Evolutionary conservation across 306 rosid species (phyloP), one percentile per base, ranked within the genome.

Genomic region (Glycine tomentella): DNA sequence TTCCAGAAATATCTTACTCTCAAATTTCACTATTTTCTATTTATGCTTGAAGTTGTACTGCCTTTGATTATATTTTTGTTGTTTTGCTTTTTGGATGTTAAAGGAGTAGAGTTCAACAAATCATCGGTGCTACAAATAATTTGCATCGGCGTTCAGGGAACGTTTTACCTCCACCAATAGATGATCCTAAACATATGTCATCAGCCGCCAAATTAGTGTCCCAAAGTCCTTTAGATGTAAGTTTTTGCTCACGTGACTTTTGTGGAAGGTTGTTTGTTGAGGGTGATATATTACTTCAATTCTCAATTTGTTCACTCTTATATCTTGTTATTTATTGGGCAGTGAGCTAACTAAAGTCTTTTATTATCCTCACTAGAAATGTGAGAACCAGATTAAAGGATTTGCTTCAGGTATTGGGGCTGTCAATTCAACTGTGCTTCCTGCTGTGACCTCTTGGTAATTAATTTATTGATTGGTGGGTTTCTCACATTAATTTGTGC

Each of bases 41-140:
- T 56, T 80, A 48, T 80, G 73, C 56, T 69, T 49, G 68, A 38
- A 38, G 12, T 55, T 66, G 33, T 61, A 51, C 65, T 2, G 3
- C 64, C 38, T 65, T 67, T 81, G 66, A 70, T 66, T 65, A 38
- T 82, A 74, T 20, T 53, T 75, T 85, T 80, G 16, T 69, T 25
- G 44, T 38, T 36, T 65, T 68, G 69, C 81, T 14, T 70, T 80
- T 68, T 80, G 74, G 74, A 51, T 83, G 74, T 46, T 80, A 75
- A 83, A 88, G 91, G 89, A 88, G 91, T 85, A 85, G 91, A 81
- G 80, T 87, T 61, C 87, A 63, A 34, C 87, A 84, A 70, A 75
- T 86, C 73, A 88, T 88, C 70, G 91, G 91, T 44, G 87, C 87
- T 74, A 85, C 87, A 80, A 88, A 85, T 81, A 88, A 88, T 85